A percentile compares a stretch with the other conserved stretches of the same genome.
Conservation (phyloP, 768 basidiomycete species). For the Pisolithus sp. region DNA sequence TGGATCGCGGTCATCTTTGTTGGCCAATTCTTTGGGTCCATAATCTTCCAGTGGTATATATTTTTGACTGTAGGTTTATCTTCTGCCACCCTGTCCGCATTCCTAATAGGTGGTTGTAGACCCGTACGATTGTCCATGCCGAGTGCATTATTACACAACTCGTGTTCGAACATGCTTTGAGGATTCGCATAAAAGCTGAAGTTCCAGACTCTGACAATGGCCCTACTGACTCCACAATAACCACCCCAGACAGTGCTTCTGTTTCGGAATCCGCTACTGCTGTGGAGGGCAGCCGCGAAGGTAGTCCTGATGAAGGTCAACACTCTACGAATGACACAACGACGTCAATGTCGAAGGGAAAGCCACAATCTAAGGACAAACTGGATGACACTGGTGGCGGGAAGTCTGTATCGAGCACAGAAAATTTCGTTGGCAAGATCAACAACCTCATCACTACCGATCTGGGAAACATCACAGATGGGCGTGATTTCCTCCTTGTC, state of each 20-base stretch:
- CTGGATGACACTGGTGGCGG: not conserved
- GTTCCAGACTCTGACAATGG: constrained; percentile 9
- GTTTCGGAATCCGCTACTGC: constrained; percentile 10
- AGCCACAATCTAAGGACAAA: constrained; percentile 1
- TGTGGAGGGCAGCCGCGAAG: constrained; percentile 2
- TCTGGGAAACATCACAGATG: constrained; percentile 11
- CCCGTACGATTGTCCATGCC: constrained; percentile 39
- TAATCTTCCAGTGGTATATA: constrained; percentile 50
- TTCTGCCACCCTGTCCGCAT: constrained; percentile 2
- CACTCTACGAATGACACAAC: not conserved
- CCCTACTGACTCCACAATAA: not conserved
- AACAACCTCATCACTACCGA: constrained; percentile 66
- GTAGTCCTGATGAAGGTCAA: constrained; percentile 2
- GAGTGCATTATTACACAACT: constrained; percentile 50
- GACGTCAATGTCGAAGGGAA: not conserved
- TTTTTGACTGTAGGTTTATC: constrained; percentile 25
- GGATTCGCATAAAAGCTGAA: constrained; percentile 38
- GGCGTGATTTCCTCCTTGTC: constrained; percentile 12
- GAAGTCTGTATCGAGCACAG: constrained; percentile 17
- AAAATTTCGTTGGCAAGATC: constrained; percentile 64
- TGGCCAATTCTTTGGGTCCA: constrained; percentile 37
- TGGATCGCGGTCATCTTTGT: constrained; percentile 53
- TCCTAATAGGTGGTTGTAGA: constrained; percentile 14
- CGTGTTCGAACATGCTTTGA: constrained; percentile 51
- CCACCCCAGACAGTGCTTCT: constrained; percentile 8